Percentiles rank a stretch among this genome's conserved stretches.
These are phyloP conservation scores for Amaranthus tricolor DNA, from an alignment of 179 eudicot genomes.

Conservation along the genomic window DNA sequence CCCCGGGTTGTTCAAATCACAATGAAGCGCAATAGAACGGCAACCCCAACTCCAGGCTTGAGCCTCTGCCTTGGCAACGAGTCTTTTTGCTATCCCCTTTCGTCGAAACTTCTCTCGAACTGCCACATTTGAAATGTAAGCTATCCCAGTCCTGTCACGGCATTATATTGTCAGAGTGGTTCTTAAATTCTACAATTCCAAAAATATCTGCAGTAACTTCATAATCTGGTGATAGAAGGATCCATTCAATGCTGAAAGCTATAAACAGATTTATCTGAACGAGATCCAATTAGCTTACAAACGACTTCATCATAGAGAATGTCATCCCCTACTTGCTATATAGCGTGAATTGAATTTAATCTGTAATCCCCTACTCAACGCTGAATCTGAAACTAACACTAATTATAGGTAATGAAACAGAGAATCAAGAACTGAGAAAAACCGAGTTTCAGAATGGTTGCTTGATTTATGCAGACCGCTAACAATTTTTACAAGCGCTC, in stretches of 20 bases:
- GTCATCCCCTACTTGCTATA: too few relatives aligned
- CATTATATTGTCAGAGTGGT: background rate
- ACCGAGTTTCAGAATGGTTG: too few relatives aligned
- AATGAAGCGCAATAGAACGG: constrained; percentile 83
- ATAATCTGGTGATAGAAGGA: background rate
- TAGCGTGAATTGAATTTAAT: too few relatives aligned
- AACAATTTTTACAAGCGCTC: too few relatives aligned
- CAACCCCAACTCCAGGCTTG: constrained; percentile 91
- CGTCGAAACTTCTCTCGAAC: constrained; percentile 76
- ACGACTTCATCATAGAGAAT: background rate
- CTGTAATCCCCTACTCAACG: too few relatives aligned
- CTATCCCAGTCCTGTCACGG: constrained; percentile 68
- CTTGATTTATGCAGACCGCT: too few relatives aligned
- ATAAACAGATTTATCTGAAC: background rate
- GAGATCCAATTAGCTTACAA: background rate
- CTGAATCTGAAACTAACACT: too few relatives aligned
- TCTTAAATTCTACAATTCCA: background rate
- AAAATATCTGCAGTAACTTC: background rate
- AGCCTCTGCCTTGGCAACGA: constrained; percentile 71
- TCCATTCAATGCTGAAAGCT: background rate
- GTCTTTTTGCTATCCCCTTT: constrained; percentile 81
- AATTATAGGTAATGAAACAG: too few relatives aligned
- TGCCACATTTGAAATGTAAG: constrained; percentile 91
- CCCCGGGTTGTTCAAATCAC: constrained; percentile 66
- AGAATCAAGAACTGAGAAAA: too few relatives aligned